These are phyloP conservation scores for Ceratobasidium sp. DNA, from an alignment of 1,284 basidiomycete genomes.

Conservation along the genomic window DNA sequence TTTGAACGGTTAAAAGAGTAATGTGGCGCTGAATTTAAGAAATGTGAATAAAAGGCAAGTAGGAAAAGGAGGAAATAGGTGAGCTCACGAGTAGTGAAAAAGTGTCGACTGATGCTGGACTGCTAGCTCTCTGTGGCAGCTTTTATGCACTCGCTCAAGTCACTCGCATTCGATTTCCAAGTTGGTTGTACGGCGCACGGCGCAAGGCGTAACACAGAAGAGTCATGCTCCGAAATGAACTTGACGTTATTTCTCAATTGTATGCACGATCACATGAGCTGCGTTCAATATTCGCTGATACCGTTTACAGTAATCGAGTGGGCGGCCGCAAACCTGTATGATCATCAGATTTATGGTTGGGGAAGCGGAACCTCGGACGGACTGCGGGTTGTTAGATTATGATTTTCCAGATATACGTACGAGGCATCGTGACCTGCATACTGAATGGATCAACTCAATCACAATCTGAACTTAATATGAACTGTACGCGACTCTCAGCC, in stretches of 20 bases:
- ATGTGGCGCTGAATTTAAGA: background rate
- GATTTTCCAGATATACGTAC: too few relatives aligned
- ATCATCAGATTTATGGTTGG: background rate
- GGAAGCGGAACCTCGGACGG: background rate
- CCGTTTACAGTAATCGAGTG: background rate
- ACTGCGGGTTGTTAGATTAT: too few relatives aligned
- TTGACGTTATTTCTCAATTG: background rate
- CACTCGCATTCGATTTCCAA: background rate
- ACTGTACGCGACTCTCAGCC: too few relatives aligned
- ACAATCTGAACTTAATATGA: too few relatives aligned
- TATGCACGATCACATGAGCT: background rate
- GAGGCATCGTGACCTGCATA: too few relatives aligned
- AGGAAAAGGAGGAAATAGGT: too few relatives aligned
- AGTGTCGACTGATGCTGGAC: background rate
- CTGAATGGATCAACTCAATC: too few relatives aligned
- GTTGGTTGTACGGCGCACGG: background rate
- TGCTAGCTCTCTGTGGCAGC: background rate
- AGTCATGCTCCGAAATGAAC: background rate
- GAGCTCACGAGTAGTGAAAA: background rate
- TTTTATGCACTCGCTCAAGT: background rate
- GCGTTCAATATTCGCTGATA: background rate
- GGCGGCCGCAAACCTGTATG: background rate
- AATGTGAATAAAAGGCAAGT: background rate
- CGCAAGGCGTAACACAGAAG: slow-evolving; percentile 12
- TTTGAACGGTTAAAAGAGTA: background rate